These are phyloP conservation scores for Peniophora sp. DNA, from an alignment of 1,284 basidiomycete species.

Conservation along the genomic window DNA sequence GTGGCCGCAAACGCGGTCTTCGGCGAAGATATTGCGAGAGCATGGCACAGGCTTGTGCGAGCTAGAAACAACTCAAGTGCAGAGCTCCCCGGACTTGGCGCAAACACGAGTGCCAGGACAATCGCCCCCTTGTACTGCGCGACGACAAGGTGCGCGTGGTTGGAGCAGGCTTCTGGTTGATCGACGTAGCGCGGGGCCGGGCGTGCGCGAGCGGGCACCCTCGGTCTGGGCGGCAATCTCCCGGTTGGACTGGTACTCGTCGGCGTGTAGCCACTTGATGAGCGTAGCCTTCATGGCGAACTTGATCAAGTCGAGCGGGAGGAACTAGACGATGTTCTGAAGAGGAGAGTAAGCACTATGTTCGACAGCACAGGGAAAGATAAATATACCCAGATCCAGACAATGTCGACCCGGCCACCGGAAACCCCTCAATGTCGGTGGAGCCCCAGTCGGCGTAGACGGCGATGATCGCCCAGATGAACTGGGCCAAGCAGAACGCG, in stretches of 20 bases:
- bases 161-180: slow-evolving; percentile 93
- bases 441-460: slow-evolving; percentile 91
- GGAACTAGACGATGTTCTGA: slow-evolving; percentile 90
- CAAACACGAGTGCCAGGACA: slow-evolving; percentile 76
- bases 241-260: slow-evolving; percentile 39
- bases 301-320: slow-evolving; percentile 93
- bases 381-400: slow-evolving; percentile 84
- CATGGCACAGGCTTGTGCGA: slow-evolving; percentile 64
- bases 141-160: slow-evolving; percentile 87
- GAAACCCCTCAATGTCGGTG: slow-evolving; percentile 73
- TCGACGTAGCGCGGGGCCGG: slow-evolving; percentile 81
- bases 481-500: slow-evolving; percentile 90
- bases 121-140: slow-evolving; percentile 78
- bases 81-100: slow-evolving; percentile 77
- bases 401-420: slow-evolving; percentile 94
- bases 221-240: slow-evolving; percentile 34
- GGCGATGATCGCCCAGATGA: slow-evolving; percentile 93
- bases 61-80: slow-evolving; percentile 80
- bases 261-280: slow-evolving; percentile 75
- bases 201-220: slow-evolving; percentile 77
- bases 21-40: too few relatives aligned
- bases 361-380: neutral
- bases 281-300: slow-evolving; percentile 91
- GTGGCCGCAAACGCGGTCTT: too few relatives aligned
- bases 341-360: slow-evolving; percentile 5